Base-by-base conservation (phyloP, 306 rosid genomes). In the Vigna unguiculata region DNA sequence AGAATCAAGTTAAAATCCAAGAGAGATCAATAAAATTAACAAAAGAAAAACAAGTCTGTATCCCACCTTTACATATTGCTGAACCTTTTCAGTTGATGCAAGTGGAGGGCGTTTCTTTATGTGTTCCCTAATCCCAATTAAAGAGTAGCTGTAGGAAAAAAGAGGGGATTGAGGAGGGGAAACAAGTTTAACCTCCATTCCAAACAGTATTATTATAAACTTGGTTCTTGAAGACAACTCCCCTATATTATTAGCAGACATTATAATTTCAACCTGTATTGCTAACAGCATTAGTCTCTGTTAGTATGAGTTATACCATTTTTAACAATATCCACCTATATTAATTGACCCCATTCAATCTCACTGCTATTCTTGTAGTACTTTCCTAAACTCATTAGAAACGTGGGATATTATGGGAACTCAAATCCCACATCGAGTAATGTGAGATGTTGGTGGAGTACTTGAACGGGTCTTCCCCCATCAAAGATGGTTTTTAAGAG, bases 21-120 rank as follows among this genome's bases (percentile, higher is more conserved):
- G 30, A 24, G n/a, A 68, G 41, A 80, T 46, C 45, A 41, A 69
- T 28, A 22, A 76, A 43, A 51, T 30, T 55, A 73, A 53, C 28
- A 55, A 19, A 9, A 64, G 66, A 74, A 53, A 72, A 74, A 63
- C 9, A 73, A 16, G 65, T 64, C 71, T 20, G 7, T 52, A 71
- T 76, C 83, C 71, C 81, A 92, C 99, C 93, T 85, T 92, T n/a
- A 92, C 91, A 77, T 85, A 88, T 83, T 88, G 98, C 90, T 95
- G 97, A 85, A 92, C 86, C 90, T 95, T 95, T 89, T 95, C 98
- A 19, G 93, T 86, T 57, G 98, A 88, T 68, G 98, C 97, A 82
- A 90, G 80, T 12, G 97, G 97, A 59, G 98, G 97, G 53, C 97
- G 90, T 77, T 95, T 95, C 87, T 95, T 95, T 67, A 92, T 95